Percentiles rank a stretch among this genome's conserved stretches.
These are phyloP conservation scores for Pelargonium nanum DNA, from an alignment of 345 rosid species.

Conservation along the genomic window DNA sequence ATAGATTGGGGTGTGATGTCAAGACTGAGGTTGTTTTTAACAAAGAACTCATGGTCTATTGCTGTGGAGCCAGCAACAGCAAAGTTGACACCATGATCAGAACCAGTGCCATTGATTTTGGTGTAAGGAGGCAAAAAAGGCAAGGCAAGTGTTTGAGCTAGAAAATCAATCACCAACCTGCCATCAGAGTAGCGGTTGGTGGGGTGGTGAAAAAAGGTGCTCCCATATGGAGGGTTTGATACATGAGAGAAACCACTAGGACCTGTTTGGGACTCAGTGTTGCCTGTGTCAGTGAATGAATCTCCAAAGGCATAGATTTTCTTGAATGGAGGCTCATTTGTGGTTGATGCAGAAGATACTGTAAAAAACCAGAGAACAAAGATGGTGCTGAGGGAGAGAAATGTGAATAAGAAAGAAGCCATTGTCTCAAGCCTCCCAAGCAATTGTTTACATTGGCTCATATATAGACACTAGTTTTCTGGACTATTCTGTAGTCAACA, in stretches of 20 bases:
- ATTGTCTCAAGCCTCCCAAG: background rate
- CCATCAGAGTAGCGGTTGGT: slow-evolving; percentile 92
- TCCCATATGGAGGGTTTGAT: slow-evolving; percentile 67
- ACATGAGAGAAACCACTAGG: slow-evolving; percentile 74
- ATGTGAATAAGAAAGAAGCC: background rate
- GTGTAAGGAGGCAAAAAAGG: slow-evolving; percentile 73
- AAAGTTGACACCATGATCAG: slow-evolving; percentile 53
- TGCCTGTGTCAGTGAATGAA: slow-evolving; percentile 93
- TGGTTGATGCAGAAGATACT: background rate
- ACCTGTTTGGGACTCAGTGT: slow-evolving; percentile 53
- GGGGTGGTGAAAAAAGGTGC: slow-evolving; percentile 68
- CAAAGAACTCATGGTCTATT: slow-evolving; percentile 67
- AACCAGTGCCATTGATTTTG: slow-evolving; percentile 10
- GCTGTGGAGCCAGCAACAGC: slow-evolving; percentile 88
- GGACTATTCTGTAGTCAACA: background rate
- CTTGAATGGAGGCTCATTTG: slow-evolving; percentile 29
- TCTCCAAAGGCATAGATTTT: slow-evolving; percentile 87
- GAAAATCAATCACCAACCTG: slow-evolving; percentile 73
- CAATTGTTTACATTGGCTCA: background rate
- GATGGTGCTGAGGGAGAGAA: background rate
- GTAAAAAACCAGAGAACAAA: background rate
- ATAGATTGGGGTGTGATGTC: slow-evolving; percentile 64
- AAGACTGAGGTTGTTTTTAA: slow-evolving; percentile 52
- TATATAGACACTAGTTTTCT: background rate
- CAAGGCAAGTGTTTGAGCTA: slow-evolving; percentile 47